phyloP scores from a whole-genome alignment of 164 flowering plant species.

The Nelumbo lutea region DNA sequence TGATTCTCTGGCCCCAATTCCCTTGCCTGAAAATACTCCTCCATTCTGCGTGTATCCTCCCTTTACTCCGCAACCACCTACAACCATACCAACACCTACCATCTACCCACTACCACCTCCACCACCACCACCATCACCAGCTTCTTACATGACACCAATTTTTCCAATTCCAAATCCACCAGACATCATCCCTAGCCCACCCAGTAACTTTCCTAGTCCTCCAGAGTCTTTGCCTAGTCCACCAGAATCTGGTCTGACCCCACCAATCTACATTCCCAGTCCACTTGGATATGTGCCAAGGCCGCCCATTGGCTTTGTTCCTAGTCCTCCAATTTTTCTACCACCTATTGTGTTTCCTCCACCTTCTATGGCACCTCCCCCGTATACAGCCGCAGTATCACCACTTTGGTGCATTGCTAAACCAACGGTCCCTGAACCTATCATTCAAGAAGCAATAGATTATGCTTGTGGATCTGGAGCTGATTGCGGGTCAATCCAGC shows the following conservation, averaged over 20 bases:
- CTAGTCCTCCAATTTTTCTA: conserved; percentile 37
- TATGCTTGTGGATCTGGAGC: conserved; percentile 95
- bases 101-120: conserved; percentile 26
- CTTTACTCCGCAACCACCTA: conserved; percentile 35
- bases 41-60: conserved; percentile 59
- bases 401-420: conserved; percentile 89
- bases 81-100: conserved; percentile 25
- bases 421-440: conserved; percentile 89
- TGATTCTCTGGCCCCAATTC: conserved; percentile 45
- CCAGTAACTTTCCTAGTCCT: conserved; percentile 7
- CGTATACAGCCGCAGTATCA: conserved; percentile 10
- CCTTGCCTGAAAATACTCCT: conserved; percentile 46
- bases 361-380: conserved; percentile 61
- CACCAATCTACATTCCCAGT: conserved; percentile 16
- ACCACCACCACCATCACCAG: conserved; percentile 28
- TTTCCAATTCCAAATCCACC: conserved; percentile 42
- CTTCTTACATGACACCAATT: conserved; percentile 24
- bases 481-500: conserved; percentile 65
- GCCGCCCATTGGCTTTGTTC: conserved; percentile 23
- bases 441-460: conserved; percentile 85
- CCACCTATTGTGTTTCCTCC: conserved; percentile 76
- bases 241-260: conserved; percentile 13
- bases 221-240: conserved; percentile 7
- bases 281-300: conserved; percentile 21
- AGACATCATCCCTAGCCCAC: conserved; percentile 26